Percentiles rank a stretch among this genome's conserved stretches.
These are phyloP conservation scores for Sporothrix globosa DNA, from an alignment of 2,329 filamentous ascomycete genomes.

Conservation along the genomic window DNA sequence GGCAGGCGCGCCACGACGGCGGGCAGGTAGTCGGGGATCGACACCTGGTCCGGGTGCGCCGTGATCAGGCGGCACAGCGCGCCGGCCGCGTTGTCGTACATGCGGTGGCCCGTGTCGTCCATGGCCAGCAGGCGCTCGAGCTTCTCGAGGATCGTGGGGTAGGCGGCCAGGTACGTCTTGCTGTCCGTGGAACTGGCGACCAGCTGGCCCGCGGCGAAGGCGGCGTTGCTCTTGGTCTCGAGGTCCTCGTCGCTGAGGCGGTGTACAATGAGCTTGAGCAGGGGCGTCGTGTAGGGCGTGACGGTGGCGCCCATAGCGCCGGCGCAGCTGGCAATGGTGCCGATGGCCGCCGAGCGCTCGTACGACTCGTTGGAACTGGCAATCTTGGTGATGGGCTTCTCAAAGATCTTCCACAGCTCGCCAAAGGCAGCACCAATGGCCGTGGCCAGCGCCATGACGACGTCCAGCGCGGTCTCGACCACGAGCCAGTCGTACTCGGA, in stretches of 20 bases:
- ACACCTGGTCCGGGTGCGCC: constrained; percentile 80
- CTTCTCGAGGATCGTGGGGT: constrained; percentile 77
- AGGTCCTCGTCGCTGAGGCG: constrained; percentile 86
- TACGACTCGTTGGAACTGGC: constrained; percentile 82
- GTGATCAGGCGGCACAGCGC: constrained; percentile 92
- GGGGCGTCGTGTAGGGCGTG: constrained; percentile 74
- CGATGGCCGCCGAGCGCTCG: constrained; percentile 87
- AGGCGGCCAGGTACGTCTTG: constrained; percentile 73
- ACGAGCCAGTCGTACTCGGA: constrained; percentile 98
- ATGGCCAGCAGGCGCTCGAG: constrained; percentile 82
- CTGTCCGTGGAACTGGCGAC: constrained; percentile 78
- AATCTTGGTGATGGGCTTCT: constrained; percentile 88
- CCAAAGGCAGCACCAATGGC: constrained; percentile 80
- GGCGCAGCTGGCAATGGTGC: constrained; percentile 88
- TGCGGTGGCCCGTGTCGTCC: constrained; percentile 66
- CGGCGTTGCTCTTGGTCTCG: constrained; percentile 93
- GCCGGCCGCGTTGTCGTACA: constrained; percentile 90
- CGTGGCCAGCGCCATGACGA: constrained; percentile 79
- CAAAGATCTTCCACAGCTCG: constrained; percentile 93
- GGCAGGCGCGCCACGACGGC: constrained; percentile 78
- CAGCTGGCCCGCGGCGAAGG: constrained; percentile 85
- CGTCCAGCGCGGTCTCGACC: constrained; percentile 90
- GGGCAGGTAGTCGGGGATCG: constrained; percentile 79
- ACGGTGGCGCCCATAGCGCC: constrained; percentile 81
- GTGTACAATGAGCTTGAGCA: constrained; percentile 81